phyloP scores from a whole-genome alignment of 2,329 filamentous ascomycete genomes.

The Aspergillus proliferans region DNA sequence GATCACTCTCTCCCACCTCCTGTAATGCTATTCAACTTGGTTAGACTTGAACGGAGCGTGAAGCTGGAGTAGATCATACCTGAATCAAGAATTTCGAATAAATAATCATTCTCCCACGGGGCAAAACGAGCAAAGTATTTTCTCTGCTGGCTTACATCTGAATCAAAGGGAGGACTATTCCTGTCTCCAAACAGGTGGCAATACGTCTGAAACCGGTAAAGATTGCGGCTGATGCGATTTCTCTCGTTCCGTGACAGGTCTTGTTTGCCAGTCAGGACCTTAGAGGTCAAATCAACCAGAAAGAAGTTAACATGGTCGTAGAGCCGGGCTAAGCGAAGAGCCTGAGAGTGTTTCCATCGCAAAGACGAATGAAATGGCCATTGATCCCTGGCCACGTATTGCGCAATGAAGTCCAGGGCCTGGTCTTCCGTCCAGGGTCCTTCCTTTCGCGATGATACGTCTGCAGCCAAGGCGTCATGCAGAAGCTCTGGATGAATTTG shows the following conservation, averaged over 20 bases:
- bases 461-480: no score
- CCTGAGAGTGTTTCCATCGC: not conserved
- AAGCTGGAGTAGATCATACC: not conserved
- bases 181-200: not conserved
- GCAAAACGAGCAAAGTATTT: not conserved
- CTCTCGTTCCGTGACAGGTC: not conserved
- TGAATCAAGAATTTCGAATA: not conserved
- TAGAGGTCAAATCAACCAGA: not conserved
- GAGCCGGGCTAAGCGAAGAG: not conserved
- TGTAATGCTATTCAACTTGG: not conserved
- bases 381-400: no score
- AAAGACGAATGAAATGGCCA: not conserved
- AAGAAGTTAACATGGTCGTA: no score
- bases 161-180: not conserved
- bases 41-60: not conserved
- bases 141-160: no score
- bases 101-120: not conserved
- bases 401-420: no score
- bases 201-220: not conserved
- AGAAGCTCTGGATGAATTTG: no score
- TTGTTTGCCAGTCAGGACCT: not conserved
- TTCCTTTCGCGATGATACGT: not conserved
- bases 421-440: not conserved
- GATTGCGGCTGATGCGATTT: not conserved
- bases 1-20: not conserved